phyloP scores from a whole-genome alignment of 2,329 filamentous ascomycete genomes.

The Trichoderma sp. region DNA sequence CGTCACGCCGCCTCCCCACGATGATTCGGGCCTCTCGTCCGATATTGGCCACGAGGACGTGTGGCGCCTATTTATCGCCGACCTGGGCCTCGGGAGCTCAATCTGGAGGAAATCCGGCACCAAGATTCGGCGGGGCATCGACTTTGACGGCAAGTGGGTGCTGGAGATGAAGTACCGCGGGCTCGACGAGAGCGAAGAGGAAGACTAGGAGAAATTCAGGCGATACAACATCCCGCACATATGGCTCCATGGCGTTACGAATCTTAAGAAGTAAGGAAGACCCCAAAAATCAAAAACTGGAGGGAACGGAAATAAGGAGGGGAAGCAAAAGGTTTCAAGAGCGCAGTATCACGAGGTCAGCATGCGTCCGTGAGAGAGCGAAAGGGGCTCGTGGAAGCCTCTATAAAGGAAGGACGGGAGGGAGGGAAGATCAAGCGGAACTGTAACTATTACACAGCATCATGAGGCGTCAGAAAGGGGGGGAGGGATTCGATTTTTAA shows the following conservation, averaged over 20 bases:
- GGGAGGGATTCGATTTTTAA: neutral
- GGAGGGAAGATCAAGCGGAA: constrained; percentile 9
- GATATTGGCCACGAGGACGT: constrained; percentile 52
- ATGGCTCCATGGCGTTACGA: constrained; percentile 1
- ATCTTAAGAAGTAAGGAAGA: neutral
- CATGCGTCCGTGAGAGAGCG: neutral
- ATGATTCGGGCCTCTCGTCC: constrained; percentile 38
- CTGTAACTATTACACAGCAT: constrained; percentile 24
- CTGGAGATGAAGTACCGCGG: constrained; percentile 64
- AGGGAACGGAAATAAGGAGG: neutral
- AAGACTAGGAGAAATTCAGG: neutral
- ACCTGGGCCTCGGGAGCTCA: constrained; percentile 80
- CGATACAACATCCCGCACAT: neutral
- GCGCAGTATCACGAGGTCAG: neutral
- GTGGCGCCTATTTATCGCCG: constrained; percentile 82
- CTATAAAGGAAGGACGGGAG: neutral
- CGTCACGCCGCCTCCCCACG: constrained; percentile 56
- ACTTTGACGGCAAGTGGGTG: constrained; percentile 87
- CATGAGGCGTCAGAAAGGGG: constrained; percentile 18
- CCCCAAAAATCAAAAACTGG: neutral
- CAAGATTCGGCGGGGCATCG: constrained; percentile 78
- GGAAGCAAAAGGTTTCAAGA: neutral
- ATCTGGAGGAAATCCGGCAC: constrained; percentile 86
- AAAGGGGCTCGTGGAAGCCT: neutral
- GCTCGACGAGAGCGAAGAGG: constrained; percentile 35